A percentile compares a stretch with the other conserved stretches of the same genome.
Evolutionary conservation across 108 stramenopile species (phyloP).

Genomic region (Pseudonitzschia multiseries): DNA sequence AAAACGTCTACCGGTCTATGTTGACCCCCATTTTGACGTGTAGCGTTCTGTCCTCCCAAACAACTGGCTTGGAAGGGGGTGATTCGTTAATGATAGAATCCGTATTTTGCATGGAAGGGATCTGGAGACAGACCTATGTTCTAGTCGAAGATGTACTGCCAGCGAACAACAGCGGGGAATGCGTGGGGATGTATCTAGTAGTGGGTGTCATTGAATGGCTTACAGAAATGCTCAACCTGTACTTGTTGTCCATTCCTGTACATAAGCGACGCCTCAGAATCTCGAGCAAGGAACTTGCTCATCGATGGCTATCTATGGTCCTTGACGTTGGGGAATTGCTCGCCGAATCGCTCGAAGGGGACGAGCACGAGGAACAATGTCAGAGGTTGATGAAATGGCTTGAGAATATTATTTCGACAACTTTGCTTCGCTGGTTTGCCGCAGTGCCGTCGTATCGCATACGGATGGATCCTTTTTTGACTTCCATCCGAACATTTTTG

Average conservation of each 20-base stretch:
- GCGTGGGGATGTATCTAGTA: not conserved
- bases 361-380: not conserved
- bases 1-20: constrained; percentile 17
- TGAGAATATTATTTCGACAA: constrained; percentile 18
- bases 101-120: constrained; percentile 35
- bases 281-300: constrained; percentile 35
- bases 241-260: constrained; percentile 21
- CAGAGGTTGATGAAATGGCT: constrained; percentile 21
- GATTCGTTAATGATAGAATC: constrained; percentile 9
- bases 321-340: constrained; percentile 33
- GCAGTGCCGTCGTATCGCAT: constrained; percentile 33
- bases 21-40: constrained; percentile 39
- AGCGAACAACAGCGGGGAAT: not conserved
- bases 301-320: constrained; percentile 34
- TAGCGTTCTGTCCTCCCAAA: constrained; percentile 25
- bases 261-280: constrained; percentile 3
- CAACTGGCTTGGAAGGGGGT: not conserved
- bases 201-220: constrained; percentile 30
- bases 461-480: constrained; percentile 14
- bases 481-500: constrained; percentile 5
- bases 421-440: constrained; percentile 27
- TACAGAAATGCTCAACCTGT: constrained; percentile 32
- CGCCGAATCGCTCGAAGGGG: constrained; percentile 5
- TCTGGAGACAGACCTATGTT: constrained; percentile 36
- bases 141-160: constrained; percentile 4